Percentiles rank a stretch among this genome's conserved stretches.
phyloP scores from a whole-genome alignment of 495 filamentous ascomycete genomes.

The Lasiosphaeria miniovina region DNA sequence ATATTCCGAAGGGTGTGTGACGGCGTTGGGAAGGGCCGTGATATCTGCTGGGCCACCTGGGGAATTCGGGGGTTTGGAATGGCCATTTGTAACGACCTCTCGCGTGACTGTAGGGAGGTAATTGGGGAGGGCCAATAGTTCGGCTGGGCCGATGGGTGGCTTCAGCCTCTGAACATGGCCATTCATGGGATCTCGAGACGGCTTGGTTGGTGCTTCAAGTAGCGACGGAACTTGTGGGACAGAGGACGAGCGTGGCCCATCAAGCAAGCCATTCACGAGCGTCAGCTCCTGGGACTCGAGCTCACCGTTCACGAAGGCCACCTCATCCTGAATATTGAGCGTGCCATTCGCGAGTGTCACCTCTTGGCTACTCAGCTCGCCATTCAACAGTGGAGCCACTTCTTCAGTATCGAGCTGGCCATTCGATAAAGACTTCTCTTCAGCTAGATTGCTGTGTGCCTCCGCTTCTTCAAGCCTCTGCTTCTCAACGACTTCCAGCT shows the following conservation, averaged over 20 bases:
- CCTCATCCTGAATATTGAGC: too few relatives aligned
- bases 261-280: not conserved
- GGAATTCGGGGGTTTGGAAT: too few relatives aligned
- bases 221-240: not conserved
- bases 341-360: too few relatives aligned
- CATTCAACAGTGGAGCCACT: not conserved
- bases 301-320: too few relatives aligned
- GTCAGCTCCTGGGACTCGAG: not conserved
- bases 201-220: not conserved
- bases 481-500: constrained; percentile 74
- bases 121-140: constrained; percentile 2
- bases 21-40: too few relatives aligned
- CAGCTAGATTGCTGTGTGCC: constrained; percentile 2
- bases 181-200: not conserved
- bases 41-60: too few relatives aligned
- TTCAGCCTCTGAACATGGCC: not conserved
- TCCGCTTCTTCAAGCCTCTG: constrained; percentile 62
- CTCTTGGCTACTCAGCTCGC: too few relatives aligned
- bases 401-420: not conserved
- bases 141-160: constrained; percentile 7
- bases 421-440: not conserved
- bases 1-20: too few relatives aligned
- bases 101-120: not conserved
- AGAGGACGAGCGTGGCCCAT: not conserved
- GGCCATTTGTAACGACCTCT: too few relatives aligned